phyloP scores from a whole-genome alignment of 2,329 filamentous ascomycete genomes.

The Ceratocystis destructans region DNA sequence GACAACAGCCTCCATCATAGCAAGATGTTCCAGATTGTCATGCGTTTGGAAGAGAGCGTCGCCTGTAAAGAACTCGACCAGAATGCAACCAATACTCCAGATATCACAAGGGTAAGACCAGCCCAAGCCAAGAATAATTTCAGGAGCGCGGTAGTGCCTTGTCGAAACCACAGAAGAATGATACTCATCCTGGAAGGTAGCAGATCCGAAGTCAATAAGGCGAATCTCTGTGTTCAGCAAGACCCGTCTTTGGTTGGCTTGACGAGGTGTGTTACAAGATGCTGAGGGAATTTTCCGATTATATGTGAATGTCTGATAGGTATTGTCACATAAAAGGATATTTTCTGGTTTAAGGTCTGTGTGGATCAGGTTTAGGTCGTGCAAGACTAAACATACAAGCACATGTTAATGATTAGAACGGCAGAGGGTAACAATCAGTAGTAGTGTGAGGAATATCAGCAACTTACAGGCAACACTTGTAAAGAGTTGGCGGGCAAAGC shows the following conservation, averaged over 20 bases:
- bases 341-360: conserved; percentile 65
- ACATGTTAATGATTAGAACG: neutral
- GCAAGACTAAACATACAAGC: conserved; percentile 51
- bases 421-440: too few relatives aligned
- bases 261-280: conserved; percentile 43
- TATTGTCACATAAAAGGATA: conserved; percentile 50
- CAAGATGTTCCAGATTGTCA: conserved; percentile 57
- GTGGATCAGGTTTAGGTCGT: conserved; percentile 94
- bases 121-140: conserved; percentile 56
- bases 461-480: conserved; percentile 94
- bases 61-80: conserved; percentile 59
- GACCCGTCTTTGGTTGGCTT: conserved; percentile 50
- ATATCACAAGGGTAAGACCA: conserved; percentile 62
- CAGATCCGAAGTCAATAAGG: conserved; percentile 58
- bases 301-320: conserved; percentile 58
- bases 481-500: conserved; percentile 85
- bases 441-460: neutral
- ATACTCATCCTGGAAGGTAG: conserved; percentile 60
- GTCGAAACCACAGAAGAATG: conserved; percentile 60
- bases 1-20: conserved; percentile 63
- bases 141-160: conserved; percentile 54
- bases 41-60: conserved; percentile 60
- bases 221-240: conserved; percentile 56
- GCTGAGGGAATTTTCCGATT: conserved; percentile 57
- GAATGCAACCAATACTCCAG: conserved; percentile 60